Percentiles rank a stretch among this genome's conserved stretches.
Conservation (phyloP, 2,329 filamentous ascomycete genomes). For the Boeremia exigua region DNA sequence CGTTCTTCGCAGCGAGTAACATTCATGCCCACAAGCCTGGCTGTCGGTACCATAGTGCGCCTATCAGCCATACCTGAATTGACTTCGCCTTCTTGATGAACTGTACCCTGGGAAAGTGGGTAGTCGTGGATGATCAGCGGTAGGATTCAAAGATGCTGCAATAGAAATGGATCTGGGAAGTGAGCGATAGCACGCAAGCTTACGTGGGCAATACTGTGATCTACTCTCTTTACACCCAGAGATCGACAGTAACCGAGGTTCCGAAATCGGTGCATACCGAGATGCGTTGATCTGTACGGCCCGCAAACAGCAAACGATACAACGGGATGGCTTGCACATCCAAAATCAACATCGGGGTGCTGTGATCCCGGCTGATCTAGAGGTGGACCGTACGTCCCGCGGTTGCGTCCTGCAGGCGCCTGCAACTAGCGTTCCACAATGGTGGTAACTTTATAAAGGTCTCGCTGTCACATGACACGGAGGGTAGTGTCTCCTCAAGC, state of each 20-base stretch:
- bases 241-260: constrained; percentile 32
- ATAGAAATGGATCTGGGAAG: constrained; percentile 31
- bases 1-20: constrained; percentile 16
- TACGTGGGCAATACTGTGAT: constrained; percentile 37
- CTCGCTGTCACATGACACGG: constrained; percentile 32
- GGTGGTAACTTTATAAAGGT: constrained; percentile 27
- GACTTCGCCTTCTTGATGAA: constrained; percentile 13
- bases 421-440: constrained; percentile 23
- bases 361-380: constrained; percentile 17
- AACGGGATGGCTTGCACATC: constrained; percentile 30
- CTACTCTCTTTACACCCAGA: constrained; percentile 23
- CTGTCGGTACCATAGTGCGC: constrained; percentile 17
- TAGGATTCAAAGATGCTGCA: constrained; percentile 16
- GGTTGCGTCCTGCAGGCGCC: constrained; percentile 26
- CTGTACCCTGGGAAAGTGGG: not conserved
- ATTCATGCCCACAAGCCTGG: constrained; percentile 34
- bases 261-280: constrained; percentile 12
- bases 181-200: constrained; percentile 25
- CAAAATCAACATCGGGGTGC: constrained; percentile 21
- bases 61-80: constrained; percentile 4
- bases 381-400: constrained; percentile 22
- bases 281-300: constrained; percentile 23
- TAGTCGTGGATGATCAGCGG: constrained; percentile 25
- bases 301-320: constrained; percentile 24
- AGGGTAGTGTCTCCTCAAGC: constrained; percentile 15